Evolutionary conservation across 345 rosid genomes (phyloP).

Genomic region (Crucihimalaya himalaica): DNA sequence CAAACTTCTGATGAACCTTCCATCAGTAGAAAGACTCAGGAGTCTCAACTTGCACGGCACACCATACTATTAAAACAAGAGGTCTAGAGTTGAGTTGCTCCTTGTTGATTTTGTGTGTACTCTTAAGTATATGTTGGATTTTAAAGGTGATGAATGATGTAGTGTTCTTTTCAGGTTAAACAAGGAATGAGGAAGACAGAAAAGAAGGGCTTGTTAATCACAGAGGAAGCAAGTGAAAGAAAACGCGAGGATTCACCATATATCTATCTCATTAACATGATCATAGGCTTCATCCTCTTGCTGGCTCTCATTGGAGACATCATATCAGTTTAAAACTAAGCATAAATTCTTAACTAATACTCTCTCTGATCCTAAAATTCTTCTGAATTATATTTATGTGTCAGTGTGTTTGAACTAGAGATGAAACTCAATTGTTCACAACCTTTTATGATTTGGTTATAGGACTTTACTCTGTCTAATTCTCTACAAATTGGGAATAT

Average conservation of each 20-base stretch:
- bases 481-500: background rate
- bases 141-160: background rate
- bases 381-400: background rate
- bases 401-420: background rate
- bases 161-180: no score
- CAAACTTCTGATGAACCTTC: background rate
- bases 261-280: slow-evolving; percentile 14
- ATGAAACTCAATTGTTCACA: background rate
- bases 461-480: background rate
- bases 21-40: background rate
- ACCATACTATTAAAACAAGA: background rate
- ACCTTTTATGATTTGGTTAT: background rate
- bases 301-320: slow-evolving; percentile 12
- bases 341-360: background rate
- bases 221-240: slow-evolving; percentile 7
- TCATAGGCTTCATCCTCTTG: slow-evolving; percentile 20
- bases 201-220: slow-evolving; percentile 1
- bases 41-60: background rate
- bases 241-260: background rate
- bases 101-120: background rate
- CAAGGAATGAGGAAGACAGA: slow-evolving; percentile 1
- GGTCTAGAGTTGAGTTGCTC: background rate
- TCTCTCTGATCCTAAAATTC: background rate
- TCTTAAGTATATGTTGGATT: background rate
- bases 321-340: slow-evolving; percentile 7